phyloP scores from a whole-genome alignment of 2,329 filamentous ascomycete species.

The Aurifilum marmelostoma region DNA sequence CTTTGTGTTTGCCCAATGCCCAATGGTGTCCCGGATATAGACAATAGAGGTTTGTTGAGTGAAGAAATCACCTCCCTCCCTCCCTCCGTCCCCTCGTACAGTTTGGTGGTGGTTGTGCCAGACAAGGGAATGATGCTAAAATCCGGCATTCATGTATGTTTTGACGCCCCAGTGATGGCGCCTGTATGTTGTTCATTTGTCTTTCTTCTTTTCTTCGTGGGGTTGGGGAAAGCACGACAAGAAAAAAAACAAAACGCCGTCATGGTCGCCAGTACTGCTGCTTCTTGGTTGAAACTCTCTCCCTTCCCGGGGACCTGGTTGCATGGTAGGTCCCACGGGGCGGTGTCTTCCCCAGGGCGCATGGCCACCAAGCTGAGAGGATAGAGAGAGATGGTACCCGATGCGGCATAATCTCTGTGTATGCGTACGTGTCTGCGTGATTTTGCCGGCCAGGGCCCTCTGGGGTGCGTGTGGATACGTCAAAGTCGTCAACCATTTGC shows the following conservation, averaged over 20 bases:
- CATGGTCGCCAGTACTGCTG: conserved; percentile 2
- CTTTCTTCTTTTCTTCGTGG: not conserved
- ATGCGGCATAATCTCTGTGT: conserved; percentile 19
- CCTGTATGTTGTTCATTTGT: not conserved
- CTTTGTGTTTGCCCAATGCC: conserved; percentile 11
- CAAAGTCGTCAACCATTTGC: conserved; percentile 61
- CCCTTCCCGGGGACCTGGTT: conserved; percentile 10
- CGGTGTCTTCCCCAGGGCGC: not conserved
- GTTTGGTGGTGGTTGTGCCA: not conserved
- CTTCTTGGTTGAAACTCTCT: not conserved
- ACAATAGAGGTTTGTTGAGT: conserved; percentile 14
- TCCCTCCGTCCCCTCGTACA: no score
- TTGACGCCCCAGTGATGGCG: not conserved
- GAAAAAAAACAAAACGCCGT: conserved; percentile 13
- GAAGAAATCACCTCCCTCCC: no score
- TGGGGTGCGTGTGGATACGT: conserved; percentile 38
- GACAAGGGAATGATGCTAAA: not conserved
- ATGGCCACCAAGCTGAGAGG: conserved; percentile 14
- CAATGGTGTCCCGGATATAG: conserved; percentile 12
- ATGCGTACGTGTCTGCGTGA: no score
- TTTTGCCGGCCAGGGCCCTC: conserved; percentile 29
- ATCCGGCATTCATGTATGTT: not conserved
- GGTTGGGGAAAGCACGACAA: conserved; percentile 12
- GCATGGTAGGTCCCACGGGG: not conserved
- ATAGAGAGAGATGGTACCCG: no score